Evolutionary conservation across 192 early-diverging fungal genomes (phyloP).

Genomic region (Coemansia sp.): DNA sequence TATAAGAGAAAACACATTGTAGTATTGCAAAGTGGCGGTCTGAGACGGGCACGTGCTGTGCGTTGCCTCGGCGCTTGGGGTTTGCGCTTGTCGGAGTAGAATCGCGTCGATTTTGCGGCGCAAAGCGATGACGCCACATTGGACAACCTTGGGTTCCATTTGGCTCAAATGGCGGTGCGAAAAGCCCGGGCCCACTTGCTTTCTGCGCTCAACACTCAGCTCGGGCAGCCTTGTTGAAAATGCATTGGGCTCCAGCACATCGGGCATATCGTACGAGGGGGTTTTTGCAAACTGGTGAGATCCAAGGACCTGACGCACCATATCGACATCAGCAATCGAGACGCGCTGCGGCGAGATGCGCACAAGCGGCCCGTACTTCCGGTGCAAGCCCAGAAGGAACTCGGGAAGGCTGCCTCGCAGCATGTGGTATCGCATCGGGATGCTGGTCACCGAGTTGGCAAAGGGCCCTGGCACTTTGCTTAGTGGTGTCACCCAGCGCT

Average conservation of each 20-base stretch:
- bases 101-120: conserved; percentile 12
- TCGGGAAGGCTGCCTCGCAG: conserved; percentile 40
- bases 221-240: conserved; percentile 45
- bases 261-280: conserved; percentile 38
- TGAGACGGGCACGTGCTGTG: not conserved
- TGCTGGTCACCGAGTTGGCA: conserved; percentile 30
- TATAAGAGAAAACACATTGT: conserved; percentile 35
- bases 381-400: conserved; percentile 22
- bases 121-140: conserved; percentile 20
- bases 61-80: not conserved
- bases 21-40: conserved; percentile 19
- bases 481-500: conserved; percentile 52
- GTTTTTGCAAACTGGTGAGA: conserved; percentile 38
- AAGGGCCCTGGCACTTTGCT: conserved; percentile 29
- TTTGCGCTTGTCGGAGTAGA: not conserved
- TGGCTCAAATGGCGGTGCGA: conserved; percentile 28
- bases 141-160: conserved; percentile 31
- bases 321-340: conserved; percentile 24
- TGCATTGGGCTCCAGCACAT: conserved; percentile 24
- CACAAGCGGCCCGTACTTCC: conserved; percentile 32
- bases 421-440: conserved; percentile 55
- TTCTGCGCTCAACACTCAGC: conserved; percentile 31
- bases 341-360: conserved; percentile 50
- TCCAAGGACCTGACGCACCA: conserved; percentile 30
- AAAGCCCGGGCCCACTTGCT: conserved; percentile 43